Base-by-base conservation (phyloP, 352 stramenopile species). In the Globisporangium apiculatum region DNA sequence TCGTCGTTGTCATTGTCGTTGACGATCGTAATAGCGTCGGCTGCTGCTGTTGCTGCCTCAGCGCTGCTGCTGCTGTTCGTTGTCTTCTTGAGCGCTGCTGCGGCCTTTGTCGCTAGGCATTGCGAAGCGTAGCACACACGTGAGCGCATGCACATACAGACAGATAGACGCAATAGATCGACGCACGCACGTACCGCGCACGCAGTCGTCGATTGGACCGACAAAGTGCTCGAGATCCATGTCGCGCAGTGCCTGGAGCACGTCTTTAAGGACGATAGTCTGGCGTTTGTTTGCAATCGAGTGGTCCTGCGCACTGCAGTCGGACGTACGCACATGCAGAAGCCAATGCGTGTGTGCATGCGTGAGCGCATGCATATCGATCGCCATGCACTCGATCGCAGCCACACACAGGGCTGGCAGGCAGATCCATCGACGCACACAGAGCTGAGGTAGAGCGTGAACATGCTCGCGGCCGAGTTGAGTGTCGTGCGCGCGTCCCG, bases 171-270 rank as follows among this genome's bases (percentile, higher is more conserved):
- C 42, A 15, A 45, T 45, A 10, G 41, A 17, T 31, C 5, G 12
- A 41, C 38, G 10, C 31, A 10, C n/a, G 15, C 18, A 18, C 67
- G 15, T n/a, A 90, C 79, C 79, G 69, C 73, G 57, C n/a, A 94
- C 46, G 64, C 78, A 94, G 3, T 74, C 62, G 55, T 91, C 84
- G 38, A 91, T 73, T 0, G 84, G 76, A 37, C 66, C 69, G 24
- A 88, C 68, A 52, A 94, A 91, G 52, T 87, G 76, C 53, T 87
- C 78, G 56, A 94, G 89, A 53, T 94, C 80, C n/a, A 75, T 71
- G 35, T 94, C 84, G 5, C 73, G 57, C 47, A 94, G 64, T 42
- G 84, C 78, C 35, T 76, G 70, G 37, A 91, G 61, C 53, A 94
- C 84, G 47, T 94, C 84, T 48, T 85, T 84, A 5, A 87, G 65